Evolutionary conservation across 495 filamentous ascomycete species (phyloP).

Genomic region (Tetracladium marchalianum): DNA sequence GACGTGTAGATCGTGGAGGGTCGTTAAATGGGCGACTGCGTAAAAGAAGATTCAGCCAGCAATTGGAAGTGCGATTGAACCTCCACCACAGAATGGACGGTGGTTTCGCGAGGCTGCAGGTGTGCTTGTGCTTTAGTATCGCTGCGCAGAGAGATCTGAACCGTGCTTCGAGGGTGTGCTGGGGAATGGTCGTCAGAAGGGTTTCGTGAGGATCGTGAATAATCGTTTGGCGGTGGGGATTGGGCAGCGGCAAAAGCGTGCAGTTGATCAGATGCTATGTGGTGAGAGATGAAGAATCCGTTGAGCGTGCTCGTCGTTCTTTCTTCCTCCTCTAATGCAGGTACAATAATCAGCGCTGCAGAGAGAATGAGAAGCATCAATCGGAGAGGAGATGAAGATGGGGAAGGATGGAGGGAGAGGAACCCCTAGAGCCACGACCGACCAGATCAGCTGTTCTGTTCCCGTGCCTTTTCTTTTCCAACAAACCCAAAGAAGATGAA

Average conservation of each 20-base stretch:
- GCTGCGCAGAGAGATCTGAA: constrained; percentile 22
- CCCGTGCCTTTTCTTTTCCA: constrained; percentile 12
- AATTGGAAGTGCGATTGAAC: constrained; percentile 23
- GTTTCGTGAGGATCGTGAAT: constrained; percentile 26
- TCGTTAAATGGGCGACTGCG: constrained; percentile 37
- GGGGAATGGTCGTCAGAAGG: constrained; percentile 13
- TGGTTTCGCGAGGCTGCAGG: constrained; percentile 25
- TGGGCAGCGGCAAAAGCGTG: constrained; percentile 15
- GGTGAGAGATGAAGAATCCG: background rate
- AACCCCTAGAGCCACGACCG: constrained; percentile 26
- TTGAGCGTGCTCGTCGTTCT: background rate
- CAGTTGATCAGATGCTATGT: constrained; percentile 3
- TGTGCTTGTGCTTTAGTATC: constrained; percentile 22
- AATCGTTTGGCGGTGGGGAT: constrained; percentile 13
- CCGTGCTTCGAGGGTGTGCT: constrained; percentile 15
- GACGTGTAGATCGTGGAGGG: constrained; percentile 48
- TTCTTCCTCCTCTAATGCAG: constrained; percentile 32
- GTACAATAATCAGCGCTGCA: constrained; percentile 29
- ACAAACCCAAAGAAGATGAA: constrained; percentile 18
- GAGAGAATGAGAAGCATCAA: constrained; percentile 18
- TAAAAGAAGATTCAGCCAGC: constrained; percentile 18
- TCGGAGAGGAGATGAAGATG: constrained; percentile 22
- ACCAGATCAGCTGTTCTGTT: constrained; percentile 23
- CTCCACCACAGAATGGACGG: constrained; percentile 19
- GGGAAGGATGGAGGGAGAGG: constrained; percentile 19